A percentile compares a stretch with the other conserved stretches of the same genome.
Conservation (phyloP, 106 monocot species). For the Hemerocallis citrina region DNA sequence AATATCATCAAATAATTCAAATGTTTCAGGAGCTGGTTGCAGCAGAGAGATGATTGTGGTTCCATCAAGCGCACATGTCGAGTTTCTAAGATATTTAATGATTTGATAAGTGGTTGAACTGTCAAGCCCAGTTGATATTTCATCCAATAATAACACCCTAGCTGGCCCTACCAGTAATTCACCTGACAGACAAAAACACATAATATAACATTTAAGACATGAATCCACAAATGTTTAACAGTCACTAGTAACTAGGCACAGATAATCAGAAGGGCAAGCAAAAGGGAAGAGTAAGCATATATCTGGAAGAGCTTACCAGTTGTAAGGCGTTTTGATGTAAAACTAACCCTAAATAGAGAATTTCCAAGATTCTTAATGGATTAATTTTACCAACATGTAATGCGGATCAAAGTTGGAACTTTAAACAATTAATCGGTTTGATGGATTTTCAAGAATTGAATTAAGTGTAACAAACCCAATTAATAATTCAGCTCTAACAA, state of each 20-base stretch:
- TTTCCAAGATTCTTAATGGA: no score
- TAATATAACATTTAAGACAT: slow-evolving; percentile 1
- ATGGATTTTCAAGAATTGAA: no score
- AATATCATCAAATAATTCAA: slow-evolving; percentile 95
- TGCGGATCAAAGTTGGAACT: no score
- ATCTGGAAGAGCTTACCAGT: slow-evolving; percentile 45
- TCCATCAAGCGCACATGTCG: slow-evolving; percentile 93
- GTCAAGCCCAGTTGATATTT: slow-evolving; percentile 98
- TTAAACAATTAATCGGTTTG: no score
- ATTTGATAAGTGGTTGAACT: slow-evolving; percentile 97
- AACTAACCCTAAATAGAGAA: no score
- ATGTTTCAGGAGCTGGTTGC: slow-evolving; percentile 98
- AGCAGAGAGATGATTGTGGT: slow-evolving; percentile 88
- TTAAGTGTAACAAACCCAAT: no score
- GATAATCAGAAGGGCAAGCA: neutral
- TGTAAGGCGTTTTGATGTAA: slow-evolving; percentile 83
- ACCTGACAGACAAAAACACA: slow-evolving; percentile 39
- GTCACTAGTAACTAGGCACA: neutral
- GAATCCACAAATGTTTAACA: neutral
- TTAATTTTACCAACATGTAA: no score
- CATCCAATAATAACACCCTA: slow-evolving; percentile 95
- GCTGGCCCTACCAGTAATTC: slow-evolving; percentile 93
- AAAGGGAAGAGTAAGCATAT: neutral
- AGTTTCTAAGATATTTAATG: slow-evolving; percentile 77
- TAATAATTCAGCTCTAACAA: no score